Evolutionary conservation across 1,139 yeast genomes (phyloP).

Genomic region (Pichia sp.): DNA sequence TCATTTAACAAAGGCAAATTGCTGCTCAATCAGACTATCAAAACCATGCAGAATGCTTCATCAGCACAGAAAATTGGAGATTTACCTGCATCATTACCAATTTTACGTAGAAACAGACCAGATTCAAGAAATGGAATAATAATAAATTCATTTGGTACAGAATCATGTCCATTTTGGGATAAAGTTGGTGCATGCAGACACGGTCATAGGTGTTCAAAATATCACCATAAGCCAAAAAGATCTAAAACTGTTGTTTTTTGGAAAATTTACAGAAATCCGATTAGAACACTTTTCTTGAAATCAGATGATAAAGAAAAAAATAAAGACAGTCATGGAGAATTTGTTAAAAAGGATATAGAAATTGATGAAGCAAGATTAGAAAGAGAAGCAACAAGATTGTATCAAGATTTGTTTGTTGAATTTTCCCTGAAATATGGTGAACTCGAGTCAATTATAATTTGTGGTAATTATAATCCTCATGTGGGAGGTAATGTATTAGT

Average conservation of each 20-base stretch:
- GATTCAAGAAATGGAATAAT: background rate
- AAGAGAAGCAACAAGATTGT: constrained; percentile 56
- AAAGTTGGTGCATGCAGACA: constrained; percentile 93
- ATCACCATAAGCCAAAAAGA: constrained; percentile 62
- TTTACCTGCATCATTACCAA: background rate
- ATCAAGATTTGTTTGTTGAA: constrained; percentile 67
- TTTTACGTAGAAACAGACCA: background rate
- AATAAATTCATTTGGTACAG: background rate
- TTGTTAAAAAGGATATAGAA: constrained; percentile 4
- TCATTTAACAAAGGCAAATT: background rate
- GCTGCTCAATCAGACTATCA: background rate
- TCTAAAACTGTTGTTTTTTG: constrained; percentile 64
- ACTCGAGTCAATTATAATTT: constrained; percentile 60
- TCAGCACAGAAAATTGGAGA: background rate
- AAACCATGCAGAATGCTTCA: background rate
- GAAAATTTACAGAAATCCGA: constrained; percentile 67
- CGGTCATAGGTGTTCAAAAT: constrained; percentile 81
- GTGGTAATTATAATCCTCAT: constrained; percentile 79
- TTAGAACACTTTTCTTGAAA: constrained; percentile 9
- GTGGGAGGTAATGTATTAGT: constrained; percentile 82
- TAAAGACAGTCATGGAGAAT: constrained; percentile 7
- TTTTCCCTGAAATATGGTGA: constrained; percentile 57
- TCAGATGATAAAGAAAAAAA: background rate
- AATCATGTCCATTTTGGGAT: constrained; percentile 48
- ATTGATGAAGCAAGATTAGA: constrained; percentile 35